Evolutionary conservation across 352 stramenopile genomes (phyloP).

Genomic region (Phytophthora sojae): DNA sequence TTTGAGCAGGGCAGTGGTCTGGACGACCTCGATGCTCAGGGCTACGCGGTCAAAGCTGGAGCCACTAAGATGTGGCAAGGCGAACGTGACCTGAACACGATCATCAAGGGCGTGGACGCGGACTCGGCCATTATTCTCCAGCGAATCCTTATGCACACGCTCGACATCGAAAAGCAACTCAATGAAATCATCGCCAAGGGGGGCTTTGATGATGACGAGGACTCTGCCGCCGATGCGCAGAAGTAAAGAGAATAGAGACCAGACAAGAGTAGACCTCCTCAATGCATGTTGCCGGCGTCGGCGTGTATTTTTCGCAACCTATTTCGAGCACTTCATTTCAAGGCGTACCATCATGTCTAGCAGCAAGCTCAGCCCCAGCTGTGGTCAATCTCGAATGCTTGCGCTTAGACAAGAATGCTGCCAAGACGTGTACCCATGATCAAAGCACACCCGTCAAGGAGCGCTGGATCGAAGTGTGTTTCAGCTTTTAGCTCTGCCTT

Average conservation of each 20-base stretch:
- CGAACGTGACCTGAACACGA: slow-evolving; percentile 63
- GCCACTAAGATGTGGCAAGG: slow-evolving; percentile 70
- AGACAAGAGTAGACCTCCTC: slow-evolving; percentile 10
- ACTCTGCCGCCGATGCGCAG: neutral
- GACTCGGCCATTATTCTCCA: slow-evolving; percentile 80
- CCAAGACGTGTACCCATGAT: slow-evolving; percentile 11
- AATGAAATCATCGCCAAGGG: slow-evolving; percentile 49
- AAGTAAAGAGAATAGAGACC: slow-evolving; percentile 14
- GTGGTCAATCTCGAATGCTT: neutral
- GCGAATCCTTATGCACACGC: slow-evolving; percentile 75
- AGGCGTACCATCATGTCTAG: slow-evolving; percentile 3
- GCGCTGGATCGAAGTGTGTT: slow-evolving; percentile 6
- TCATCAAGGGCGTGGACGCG: slow-evolving; percentile 57
- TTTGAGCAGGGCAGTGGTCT: slow-evolving; percentile 68
- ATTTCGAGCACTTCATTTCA: slow-evolving; percentile 11
- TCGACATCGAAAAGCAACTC: slow-evolving; percentile 72
- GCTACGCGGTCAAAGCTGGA: slow-evolving; percentile 63
- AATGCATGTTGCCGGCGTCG: slow-evolving; percentile 7
- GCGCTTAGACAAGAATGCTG: slow-evolving; percentile 3
- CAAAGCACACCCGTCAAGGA: slow-evolving; percentile 4
- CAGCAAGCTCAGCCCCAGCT: neutral
- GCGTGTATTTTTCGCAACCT: slow-evolving; percentile 3
- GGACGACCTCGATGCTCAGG: slow-evolving; percentile 69
- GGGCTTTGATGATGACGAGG: slow-evolving; percentile 23
- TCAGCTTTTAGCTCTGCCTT: neutral